Conservation (phyloP, 2,329 filamentous ascomycete genomes). For the Epichloe amarillans region DNA sequence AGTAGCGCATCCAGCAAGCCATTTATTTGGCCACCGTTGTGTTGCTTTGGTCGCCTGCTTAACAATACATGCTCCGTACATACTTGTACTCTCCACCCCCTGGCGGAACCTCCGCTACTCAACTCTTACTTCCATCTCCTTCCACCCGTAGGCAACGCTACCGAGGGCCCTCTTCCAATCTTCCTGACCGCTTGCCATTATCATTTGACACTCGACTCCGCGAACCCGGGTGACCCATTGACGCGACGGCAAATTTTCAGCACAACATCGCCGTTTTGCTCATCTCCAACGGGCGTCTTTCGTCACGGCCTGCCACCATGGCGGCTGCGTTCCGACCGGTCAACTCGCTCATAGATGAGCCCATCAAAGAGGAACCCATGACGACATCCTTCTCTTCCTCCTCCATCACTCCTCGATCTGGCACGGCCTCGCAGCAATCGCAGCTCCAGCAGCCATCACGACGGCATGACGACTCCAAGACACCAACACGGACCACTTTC, state of each 20-base stretch:
- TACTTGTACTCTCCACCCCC: constrained; percentile 5
- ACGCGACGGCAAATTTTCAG: not conserved
- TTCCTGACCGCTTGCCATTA: not conserved
- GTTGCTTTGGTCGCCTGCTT: constrained; percentile 3
- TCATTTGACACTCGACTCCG: not conserved
- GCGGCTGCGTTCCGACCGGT: constrained; percentile 36
- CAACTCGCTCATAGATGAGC: constrained; percentile 26
- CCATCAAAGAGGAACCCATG: constrained; percentile 23
- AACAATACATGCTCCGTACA: not conserved
- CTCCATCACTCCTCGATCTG: constrained; percentile 20
- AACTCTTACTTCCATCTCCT: constrained; percentile 7
- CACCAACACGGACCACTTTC: constrained; percentile 50
- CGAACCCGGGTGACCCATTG: not conserved
- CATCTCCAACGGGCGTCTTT: not conserved
- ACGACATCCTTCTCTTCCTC: constrained; percentile 19
- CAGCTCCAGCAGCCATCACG: constrained; percentile 13
- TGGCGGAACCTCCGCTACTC: constrained; percentile 5
- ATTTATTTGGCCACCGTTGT: not conserved
- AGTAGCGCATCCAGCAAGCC: not conserved
- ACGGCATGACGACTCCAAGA: constrained; percentile 34
- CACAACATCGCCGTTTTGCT: not conserved
- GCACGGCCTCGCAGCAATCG: constrained; percentile 20
- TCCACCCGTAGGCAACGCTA: not conserved
- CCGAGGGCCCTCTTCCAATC: constrained; percentile 10
- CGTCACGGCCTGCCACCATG: constrained; percentile 19